Conservation (phyloP, 768 basidiomycete genomes). For the Pleurotus cornucopiae region DNA sequence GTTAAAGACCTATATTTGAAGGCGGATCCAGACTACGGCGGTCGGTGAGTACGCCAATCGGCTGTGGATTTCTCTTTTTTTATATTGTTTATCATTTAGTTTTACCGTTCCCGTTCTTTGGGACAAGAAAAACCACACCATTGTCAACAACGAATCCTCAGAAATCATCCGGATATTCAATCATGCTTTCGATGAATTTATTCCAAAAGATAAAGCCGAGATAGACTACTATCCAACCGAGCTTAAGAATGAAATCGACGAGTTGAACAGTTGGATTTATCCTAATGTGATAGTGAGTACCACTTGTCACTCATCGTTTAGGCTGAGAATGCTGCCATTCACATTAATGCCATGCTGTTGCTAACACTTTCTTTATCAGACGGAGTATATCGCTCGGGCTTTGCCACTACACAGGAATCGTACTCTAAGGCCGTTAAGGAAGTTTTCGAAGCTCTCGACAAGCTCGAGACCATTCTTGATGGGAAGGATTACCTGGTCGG, state of each 20-base stretch:
- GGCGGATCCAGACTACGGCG: conserved; percentile 65
- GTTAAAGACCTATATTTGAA: conserved; percentile 84
- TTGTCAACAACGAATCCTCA: conserved; percentile 94
- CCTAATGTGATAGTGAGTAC: conserved; percentile 71
- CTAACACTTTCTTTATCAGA: conserved; percentile 26
- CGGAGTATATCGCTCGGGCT: conserved; percentile 87
- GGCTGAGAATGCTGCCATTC: no score
- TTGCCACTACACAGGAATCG: conserved; percentile 75
- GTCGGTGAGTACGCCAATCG: conserved; percentile 42
- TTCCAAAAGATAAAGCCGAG: conserved; percentile 61
- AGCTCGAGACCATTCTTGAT: conserved; percentile 69
- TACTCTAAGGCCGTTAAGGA: conserved; percentile 75
- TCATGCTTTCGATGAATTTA: conserved; percentile 68
- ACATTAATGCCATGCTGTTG: neutral
- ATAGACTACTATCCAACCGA: conserved; percentile 78
- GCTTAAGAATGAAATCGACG: conserved; percentile 74
- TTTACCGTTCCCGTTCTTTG: conserved; percentile 91
- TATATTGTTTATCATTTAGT: conserved; percentile 24
- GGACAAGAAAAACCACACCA: conserved; percentile 83
- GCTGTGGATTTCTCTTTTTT: neutral
- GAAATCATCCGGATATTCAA: conserved; percentile 97
- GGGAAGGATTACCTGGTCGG: conserved; percentile 86
- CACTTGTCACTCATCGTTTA: no score
- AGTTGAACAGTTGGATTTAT: conserved; percentile 83
- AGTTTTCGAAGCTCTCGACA: conserved; percentile 78